Base-by-base conservation (phyloP, 192 early-diverging fungal genomes). In the Coemansia sp. region DNA sequence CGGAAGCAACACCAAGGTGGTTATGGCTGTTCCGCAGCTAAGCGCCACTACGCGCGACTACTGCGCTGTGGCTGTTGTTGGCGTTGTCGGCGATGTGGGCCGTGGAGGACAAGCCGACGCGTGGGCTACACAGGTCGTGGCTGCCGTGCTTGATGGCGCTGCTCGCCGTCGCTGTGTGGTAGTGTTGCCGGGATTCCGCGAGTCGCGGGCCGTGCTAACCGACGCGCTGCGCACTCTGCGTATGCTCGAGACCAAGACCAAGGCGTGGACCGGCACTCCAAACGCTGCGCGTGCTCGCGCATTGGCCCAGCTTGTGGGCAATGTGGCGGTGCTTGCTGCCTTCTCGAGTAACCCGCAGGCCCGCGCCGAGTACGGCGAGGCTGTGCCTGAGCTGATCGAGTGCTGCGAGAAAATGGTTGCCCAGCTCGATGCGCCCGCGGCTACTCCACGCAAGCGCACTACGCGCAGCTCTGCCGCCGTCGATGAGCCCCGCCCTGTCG, bases 401-500 rank as follows among this genome's bases (percentile, higher is more conserved):
- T 95, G 93, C 72, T 93, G 87, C 62, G 79, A 87, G 67, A 86
- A 88, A 70, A 75, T 93, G 19, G 89, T 89, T 61, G 71, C 82
- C 44, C 67, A 80, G 45, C 59, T 77, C 8, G 69, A 64, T 22
- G 85, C 79, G 62, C 80, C 65, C 32, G 61, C 67, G 17, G 80
- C 76, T 44, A 87, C 74, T 46, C 60, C 76, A 40, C 85, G 83
- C 60, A 85, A 86, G 51, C 39, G 62, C 51, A 72, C 65, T 56
- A 61, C 68, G 11, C 63, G 60, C 48, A 56, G 39, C 24, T 40
- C 61, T 13, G 86, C 85, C 8, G 83, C 72, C 1, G 83, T 87
- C 36, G 89, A 88, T 32, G 87, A 91, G 61, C 88, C 84, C 29
- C 80, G 89, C 64, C 94, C 95, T 2, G 86, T 94, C n/a, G 95